Evolutionary conservation across 345 rosid species (phyloP), one percentile per base, ranked within the genome.

Genomic region (Toxicodendron radicans): DNA sequence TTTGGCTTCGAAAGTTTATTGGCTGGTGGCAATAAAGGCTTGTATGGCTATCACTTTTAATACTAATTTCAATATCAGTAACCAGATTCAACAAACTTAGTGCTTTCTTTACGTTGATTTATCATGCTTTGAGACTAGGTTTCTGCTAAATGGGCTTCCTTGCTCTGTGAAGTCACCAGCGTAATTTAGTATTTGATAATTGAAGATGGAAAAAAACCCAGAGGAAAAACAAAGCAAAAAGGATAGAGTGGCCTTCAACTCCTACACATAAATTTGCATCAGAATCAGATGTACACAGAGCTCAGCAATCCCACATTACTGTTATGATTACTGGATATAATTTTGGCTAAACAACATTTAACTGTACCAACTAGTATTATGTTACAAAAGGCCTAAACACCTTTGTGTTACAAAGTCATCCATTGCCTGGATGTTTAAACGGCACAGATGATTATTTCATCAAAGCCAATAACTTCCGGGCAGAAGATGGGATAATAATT

Each of bases 351-450:
- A 24, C 13, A 45, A 48, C 2, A 27, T 56, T 65, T 41, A 21
- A 65, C 38, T 66, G 11, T 66, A 27, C 51, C 27, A 53, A 52
- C 74, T 78, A 53, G 46, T 68, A 53, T 66, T 75, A 67, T 74
- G 67, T 65, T 80, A 70, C 80, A 43, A 71, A 58, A 20, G 20
- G 56, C 5, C 3, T 45, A 57, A 58, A 65, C 35, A 33, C 67
- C 35, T 8, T 32, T 32, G 18, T 38, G 52, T 45, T 71, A 76
- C 76, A 74, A 35, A 70, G 79, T 73, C 71, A 71, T 5, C 16
- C 41, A 21, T 46, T 67, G 66, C 73, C 69, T 52, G 45, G 32
- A 12, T 27, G 3, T 38, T 18, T n/a, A 41, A 17, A 67, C 58
- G 65, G 35, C 23, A 67, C 74, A 63, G 20, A 2, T 8, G 64